Conservation (phyloP, 129 eudicot species). For the Lonicera japonica region DNA sequence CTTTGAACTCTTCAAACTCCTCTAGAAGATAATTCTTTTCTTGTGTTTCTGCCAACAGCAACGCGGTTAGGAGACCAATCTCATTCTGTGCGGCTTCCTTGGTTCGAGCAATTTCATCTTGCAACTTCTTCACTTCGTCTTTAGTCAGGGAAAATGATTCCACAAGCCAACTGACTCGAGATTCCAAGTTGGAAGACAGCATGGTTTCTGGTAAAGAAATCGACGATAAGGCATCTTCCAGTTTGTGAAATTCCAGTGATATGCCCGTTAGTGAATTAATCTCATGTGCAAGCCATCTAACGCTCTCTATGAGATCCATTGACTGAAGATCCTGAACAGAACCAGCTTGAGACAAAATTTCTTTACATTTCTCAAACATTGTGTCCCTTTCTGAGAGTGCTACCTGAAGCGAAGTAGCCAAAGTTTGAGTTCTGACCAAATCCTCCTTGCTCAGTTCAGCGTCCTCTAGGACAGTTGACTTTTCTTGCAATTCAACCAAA, state of each 20-base stretch:
- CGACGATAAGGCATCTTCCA: conserved; percentile 34
- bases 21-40: conserved; percentile 46
- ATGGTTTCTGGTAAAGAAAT: conserved; percentile 54
- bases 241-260: conserved; percentile 22
- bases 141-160: conserved; percentile 45
- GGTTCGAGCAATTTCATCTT: conserved; percentile 36
- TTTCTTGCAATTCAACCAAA: conserved; percentile 53
- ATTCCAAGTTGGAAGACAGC: conserved; percentile 41
- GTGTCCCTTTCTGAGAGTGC: conserved; percentile 51
- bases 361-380: conserved; percentile 54
- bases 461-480: conserved; percentile 61
- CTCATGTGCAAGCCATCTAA: conserved; percentile 58
- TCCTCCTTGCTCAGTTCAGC: conserved; percentile 54
- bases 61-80: conserved; percentile 45
- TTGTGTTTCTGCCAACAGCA: conserved; percentile 47
- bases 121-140: conserved; percentile 33
- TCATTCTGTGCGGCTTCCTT: conserved; percentile 48
- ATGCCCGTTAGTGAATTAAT: conserved; percentile 27
- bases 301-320: conserved; percentile 40
- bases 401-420: conserved; percentile 60
- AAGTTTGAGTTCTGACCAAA: conserved; percentile 33
- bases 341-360: conserved; percentile 37
- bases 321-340: conserved; percentile 35
- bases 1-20: conserved; percentile 47
- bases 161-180: conserved; percentile 51